Evolutionary conservation across 2,329 filamentous ascomycete genomes (phyloP).

Genomic region (Trichoderma hamatum): DNA sequence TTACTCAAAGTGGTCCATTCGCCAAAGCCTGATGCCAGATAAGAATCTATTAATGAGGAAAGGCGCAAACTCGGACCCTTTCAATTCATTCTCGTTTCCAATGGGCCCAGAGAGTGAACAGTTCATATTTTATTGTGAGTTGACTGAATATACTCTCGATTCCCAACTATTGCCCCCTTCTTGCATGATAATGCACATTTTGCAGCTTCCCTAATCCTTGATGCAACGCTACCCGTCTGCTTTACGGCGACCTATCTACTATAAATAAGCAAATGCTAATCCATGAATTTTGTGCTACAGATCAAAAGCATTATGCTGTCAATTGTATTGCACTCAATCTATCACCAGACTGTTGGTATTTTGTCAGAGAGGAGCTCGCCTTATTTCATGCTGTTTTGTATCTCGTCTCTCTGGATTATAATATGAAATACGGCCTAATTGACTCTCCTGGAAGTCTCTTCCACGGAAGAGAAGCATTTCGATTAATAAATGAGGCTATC

Average conservation of each 20-base stretch:
- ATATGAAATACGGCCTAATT: constrained; percentile 4
- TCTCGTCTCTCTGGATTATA: constrained; percentile 14
- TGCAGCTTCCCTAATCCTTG: not conserved
- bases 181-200: not conserved
- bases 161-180: not conserved
- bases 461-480: constrained; percentile 19
- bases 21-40: constrained; percentile 5
- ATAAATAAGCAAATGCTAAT: not conserved
- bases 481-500: constrained; percentile 4
- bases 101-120: not conserved
- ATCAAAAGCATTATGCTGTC: not conserved
- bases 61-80: not conserved
- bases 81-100: constrained; percentile 5
- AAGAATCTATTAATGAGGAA: constrained; percentile 1
- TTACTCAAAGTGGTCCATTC: not conserved
- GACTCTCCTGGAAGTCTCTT: constrained; percentile 8
- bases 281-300: not conserved
- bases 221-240: not conserved
- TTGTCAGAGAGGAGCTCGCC: constrained; percentile 10
- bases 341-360: not conserved
- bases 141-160: not conserved
- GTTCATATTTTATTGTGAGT: constrained; percentile 12
- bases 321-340: constrained; percentile 15
- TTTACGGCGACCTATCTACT: not conserved
- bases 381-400: constrained; percentile 15